Base-by-base conservation (phyloP, 1,139 yeast genomes). In the Blastobotrys aristatus region DNA sequence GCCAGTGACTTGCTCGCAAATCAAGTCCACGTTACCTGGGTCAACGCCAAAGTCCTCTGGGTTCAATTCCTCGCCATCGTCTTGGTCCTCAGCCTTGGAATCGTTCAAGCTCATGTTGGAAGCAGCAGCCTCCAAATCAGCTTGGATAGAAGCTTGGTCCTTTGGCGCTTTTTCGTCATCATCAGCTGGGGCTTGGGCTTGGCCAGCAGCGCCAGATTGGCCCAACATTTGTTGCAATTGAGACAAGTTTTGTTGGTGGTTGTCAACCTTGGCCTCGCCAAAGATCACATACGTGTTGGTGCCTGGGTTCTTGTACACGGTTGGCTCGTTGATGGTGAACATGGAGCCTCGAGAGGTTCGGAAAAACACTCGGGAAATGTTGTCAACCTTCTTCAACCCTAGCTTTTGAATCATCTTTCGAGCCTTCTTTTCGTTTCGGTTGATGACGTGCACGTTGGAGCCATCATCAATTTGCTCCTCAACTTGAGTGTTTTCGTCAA, bases 231-330 rank as follows among this genome's bases (percentile, higher is more conserved):
- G 51, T 52, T 56, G 57, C 39, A 59, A 57, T 40, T 50, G 55
- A 44, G 65, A 67, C 35, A 64, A 62, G 59, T 64, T 68, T 55
- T 61, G 59, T 43, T 65, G 66, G 56, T 67, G 71, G 50, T 88
- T 95, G 70, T 89, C 96, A 60, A 87, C 86, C 80, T 88, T 87
- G 69, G 96, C 95, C 75, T 90, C 97, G 73, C 98, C 98, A 64
- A 92, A 90, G 58, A 92, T 97, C 63, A 92, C 83, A 76, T 85
- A 92, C 63, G 95, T 83, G 69, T 97, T 96, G 66, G 96, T 94
- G 62, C 84, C 78, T 45, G 74, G 72, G 57, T 96, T 83, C 74
- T 79, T 87, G 95, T 77, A 92, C 53, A 92, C 98, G 62, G 90
- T 97, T 70, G 98, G 98, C 60, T 74, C 71, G 71, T 87, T 95